Conservation (phyloP, 129 eudicot genomes). For the Arctium lappa region DNA sequence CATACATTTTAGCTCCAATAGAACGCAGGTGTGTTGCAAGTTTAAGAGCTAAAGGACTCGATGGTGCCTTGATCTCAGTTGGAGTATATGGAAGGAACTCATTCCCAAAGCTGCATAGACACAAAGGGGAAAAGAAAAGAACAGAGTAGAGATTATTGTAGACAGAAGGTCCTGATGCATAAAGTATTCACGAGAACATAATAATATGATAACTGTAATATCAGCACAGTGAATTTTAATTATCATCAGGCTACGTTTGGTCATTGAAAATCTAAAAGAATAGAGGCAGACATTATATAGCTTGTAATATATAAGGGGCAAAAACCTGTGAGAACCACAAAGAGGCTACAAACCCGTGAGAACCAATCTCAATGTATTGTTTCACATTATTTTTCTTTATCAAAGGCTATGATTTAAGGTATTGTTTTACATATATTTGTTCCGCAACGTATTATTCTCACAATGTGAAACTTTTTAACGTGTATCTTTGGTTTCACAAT, state of each 20-base stretch:
- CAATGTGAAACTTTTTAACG: no score
- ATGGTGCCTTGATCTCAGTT: conserved; percentile 62
- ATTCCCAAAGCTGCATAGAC: conserved; percentile 44
- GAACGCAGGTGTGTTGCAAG: conserved; percentile 86
- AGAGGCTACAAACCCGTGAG: no score
- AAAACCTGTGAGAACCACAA: no score
- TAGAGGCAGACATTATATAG: not conserved
- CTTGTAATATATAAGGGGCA: not conserved
- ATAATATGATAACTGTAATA: not conserved
- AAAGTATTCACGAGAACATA: not conserved
- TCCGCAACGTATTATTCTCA: no score
- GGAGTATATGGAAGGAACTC: conserved; percentile 53
- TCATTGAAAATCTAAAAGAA: not conserved
- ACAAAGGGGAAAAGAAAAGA: not conserved
- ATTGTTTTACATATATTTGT: no score
- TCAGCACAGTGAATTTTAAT: not conserved
- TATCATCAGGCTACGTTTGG: not conserved
- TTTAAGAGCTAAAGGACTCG: conserved; percentile 72
- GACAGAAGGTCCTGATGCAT: conserved; percentile 2
- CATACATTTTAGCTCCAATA: conserved; percentile 94
- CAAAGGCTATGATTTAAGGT: no score
- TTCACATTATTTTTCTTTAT: no score
- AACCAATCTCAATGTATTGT: no score
- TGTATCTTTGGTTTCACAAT: no score
- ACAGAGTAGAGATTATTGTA: conserved; percentile 7